Base-by-base conservation (phyloP, 1,284 basidiomycete genomes). In the Ceratobasidium sp. region DNA sequence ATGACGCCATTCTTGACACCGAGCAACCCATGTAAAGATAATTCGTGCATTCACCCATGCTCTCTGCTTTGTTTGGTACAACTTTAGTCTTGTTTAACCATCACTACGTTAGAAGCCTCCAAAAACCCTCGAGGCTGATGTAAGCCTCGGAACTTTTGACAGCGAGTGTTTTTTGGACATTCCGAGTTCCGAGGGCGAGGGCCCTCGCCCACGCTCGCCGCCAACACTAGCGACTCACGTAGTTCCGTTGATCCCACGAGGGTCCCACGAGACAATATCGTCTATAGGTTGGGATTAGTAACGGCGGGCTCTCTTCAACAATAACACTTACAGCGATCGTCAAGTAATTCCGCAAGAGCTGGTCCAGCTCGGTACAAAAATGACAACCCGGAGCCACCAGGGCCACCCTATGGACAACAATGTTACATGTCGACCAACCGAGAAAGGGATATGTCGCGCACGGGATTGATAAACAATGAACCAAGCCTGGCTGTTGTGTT, bases 231-330 rank as follows among this genome's bases (percentile, higher is more conserved):
- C 1, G 4, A 78, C 78, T 68, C 56, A 81, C 81, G 73, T 79
- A 5, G 81, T 80, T 34, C 77, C 76, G 56, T 82, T 82, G 40
- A 82, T 79, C 5, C 81, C 81, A 13, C 81, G 78, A 46, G 81
- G 81, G 69, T 82, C 81, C 81, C 81, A 82, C 34, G 81, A 81
- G 29, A 82, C 80, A 44, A 74, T 65, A 43, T 74, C 71, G 71
- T 74, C 81, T 81, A 52, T 8, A 51, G 29, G 8, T 25, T 9
- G 25, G 5, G 25, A 51, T 15, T 19, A 34, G 25, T 40, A 37
- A 54, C 15, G 4, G 25, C 17, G 22, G 3, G 44, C 34, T 22
- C n/a, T 67, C 77, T 34, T 77, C 81, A 51, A 79, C 79, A 57
- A 80, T 77, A 49, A 51, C 34, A 61, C 71, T 52, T 43, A 73